A percentile compares a stretch with the other conserved stretches of the same genome.
phyloP scores from a whole-genome alignment of 345 rosid genomes.

The Arabidopsis arenosa region DNA sequence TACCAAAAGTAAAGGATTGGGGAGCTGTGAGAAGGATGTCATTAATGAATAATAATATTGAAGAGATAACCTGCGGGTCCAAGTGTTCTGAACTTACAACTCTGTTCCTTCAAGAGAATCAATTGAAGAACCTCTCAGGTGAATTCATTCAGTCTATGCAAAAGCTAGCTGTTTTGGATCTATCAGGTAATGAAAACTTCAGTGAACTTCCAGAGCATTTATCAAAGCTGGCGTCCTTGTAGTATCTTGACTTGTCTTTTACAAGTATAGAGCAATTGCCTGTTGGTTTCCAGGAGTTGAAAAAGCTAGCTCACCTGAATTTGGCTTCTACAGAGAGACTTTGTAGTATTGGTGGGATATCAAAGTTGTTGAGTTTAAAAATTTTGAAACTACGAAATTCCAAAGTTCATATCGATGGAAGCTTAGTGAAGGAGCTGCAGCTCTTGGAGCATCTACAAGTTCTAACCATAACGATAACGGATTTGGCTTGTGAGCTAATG shows the following conservation, averaged over 20 bases:
- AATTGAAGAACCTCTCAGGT: neutral
- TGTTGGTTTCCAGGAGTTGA: neutral
- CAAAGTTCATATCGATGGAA: neutral
- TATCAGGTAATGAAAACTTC: neutral
- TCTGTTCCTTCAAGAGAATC: too few species aligned
- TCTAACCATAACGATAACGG: neutral
- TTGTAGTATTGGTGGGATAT: too few species aligned
- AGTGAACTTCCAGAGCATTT: conserved; percentile 15
- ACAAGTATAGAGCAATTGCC: conserved; percentile 12
- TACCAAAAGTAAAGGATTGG: too few species aligned
- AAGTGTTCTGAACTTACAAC: too few species aligned
- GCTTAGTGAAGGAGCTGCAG: too few species aligned
- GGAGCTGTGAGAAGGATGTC: too few species aligned
- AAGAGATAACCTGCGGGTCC: too few species aligned
- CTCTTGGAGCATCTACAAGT: neutral
- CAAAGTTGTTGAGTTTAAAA: neutral
- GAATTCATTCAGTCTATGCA: too few species aligned
- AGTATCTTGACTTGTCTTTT: conserved; percentile 30
- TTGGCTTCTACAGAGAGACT: too few species aligned
- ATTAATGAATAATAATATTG: too few species aligned
- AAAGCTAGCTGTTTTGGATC: too few species aligned
- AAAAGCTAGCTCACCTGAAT: conserved; percentile 2
- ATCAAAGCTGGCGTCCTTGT: conserved; percentile 21
- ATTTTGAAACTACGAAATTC: rapidly evolving
- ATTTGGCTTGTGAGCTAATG: too few species aligned